Conservation (phyloP, 768 basidiomycete species). For the Lactarius vividus region DNA sequence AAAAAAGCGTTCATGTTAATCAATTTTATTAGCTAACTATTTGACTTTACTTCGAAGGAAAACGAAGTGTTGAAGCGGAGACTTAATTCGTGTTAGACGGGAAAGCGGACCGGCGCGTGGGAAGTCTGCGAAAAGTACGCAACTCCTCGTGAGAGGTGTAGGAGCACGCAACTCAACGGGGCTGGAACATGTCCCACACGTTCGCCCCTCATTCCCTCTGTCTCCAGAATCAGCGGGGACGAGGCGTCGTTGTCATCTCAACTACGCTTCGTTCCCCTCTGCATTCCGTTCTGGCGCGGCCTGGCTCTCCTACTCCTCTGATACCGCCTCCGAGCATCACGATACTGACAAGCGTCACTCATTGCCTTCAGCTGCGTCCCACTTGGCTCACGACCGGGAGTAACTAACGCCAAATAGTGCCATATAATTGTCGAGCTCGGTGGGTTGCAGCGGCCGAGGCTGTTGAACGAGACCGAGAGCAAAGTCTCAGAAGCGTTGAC, state of each 20-base stretch:
- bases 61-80: too few relatives aligned
- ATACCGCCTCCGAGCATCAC: not conserved
- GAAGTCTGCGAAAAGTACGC: too few relatives aligned
- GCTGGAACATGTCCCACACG: not conserved
- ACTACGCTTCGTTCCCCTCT: slow-evolving; percentile 9
- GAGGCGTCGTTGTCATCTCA: not conserved
- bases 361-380: slow-evolving; percentile 7
- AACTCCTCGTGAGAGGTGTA: too few relatives aligned
- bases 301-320: slow-evolving; percentile 17
- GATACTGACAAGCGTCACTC: not conserved
- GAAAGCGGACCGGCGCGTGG: too few relatives aligned
- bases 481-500: not conserved
- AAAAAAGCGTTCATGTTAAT: too few relatives aligned
- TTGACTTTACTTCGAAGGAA: too few relatives aligned
- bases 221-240: too few relatives aligned
- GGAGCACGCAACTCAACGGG: not conserved
- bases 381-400: slow-evolving; percentile 12
- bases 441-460: not conserved
- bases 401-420: slow-evolving; percentile 22
- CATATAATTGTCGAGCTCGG: slow-evolving; percentile 23
- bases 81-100: too few relatives aligned
- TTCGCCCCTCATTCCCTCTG: not conserved
- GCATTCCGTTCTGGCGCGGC: too few relatives aligned
- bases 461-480: not conserved
- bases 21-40: too few relatives aligned